Evolutionary conservation across 2,329 filamentous ascomycete species (phyloP), one percentile per base, ranked within the genome.

Genomic region (Penicillium sp.): DNA sequence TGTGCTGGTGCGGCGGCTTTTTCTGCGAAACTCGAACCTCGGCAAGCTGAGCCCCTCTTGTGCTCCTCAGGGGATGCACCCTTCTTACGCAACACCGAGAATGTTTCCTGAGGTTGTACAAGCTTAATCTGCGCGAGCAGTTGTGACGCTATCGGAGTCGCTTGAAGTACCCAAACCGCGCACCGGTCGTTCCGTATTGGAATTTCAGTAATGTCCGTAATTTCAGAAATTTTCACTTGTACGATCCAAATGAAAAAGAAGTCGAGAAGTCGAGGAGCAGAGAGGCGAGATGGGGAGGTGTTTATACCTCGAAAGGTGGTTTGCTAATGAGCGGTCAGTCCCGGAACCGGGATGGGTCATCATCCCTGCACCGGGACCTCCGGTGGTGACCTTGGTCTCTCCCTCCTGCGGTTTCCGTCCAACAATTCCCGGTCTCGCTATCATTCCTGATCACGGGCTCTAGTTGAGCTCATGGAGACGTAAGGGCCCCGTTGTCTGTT

Each of bases 391-490:
- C 36, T 39, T 39, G 8, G 4, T 4, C 36, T 24, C 11, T 3
- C 2, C 16, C 11, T 16, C 2, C 9, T 16, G 4, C n/a, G 6
- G 20, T 36, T 16, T 10, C 16, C 10, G 33, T 18, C 33, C 16
- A 9, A 35, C 27, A 14, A 22, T 22, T 22, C 14, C 44, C 44
- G 44, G 44, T 46, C 39, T 24, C 45, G 45, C 45, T 14, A 14
- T 7, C 22, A 39, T 28, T 40, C 3, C 3, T 4, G 16, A 36
- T 18, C 33, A 4, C 11, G 1, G 28, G 5, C 4, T 13, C 18
- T 4, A 20, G 9, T 13, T 20, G 35, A 13, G 14, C 28, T 28
- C 22, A 61, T 54, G 52, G 36, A 50, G 16, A 52, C 45, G 60
- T 62, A 60, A 44, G 48, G 20, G 27, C 11, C 13, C 22, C 35